phyloP scores from a whole-genome alignment of 1,139 yeast genomes.

The Debaryomyces subglobosus region DNA sequence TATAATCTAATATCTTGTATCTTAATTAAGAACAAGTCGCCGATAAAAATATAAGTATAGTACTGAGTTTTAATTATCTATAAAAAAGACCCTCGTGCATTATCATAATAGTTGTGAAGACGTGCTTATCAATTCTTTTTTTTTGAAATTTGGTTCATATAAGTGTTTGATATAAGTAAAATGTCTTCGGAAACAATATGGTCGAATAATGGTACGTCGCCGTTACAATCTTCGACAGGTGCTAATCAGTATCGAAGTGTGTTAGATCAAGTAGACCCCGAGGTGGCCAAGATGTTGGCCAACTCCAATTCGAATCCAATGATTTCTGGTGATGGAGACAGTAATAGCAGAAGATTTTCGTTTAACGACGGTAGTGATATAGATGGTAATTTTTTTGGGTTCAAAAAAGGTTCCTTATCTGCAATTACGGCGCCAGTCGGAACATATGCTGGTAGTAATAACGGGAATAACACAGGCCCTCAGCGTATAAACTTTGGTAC shows the following conservation, averaged over 20 bases:
- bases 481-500: conserved; percentile 51
- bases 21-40: background rate
- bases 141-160: background rate
- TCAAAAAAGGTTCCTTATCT: conserved; percentile 51
- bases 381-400: conserved; percentile 45
- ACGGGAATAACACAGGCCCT: conserved; percentile 10
- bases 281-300: conserved; percentile 46
- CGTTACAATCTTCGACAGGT: conserved; percentile 27
- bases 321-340: background rate
- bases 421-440: conserved; percentile 49
- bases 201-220: conserved; percentile 34
- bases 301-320: conserved; percentile 7
- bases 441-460: conserved; percentile 14
- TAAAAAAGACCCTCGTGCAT: conserved; percentile 6
- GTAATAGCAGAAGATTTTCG: conserved; percentile 32
- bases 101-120: conserved; percentile 3
- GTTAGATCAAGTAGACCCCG: conserved; percentile 47
- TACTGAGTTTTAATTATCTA: background rate
- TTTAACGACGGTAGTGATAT: conserved; percentile 51
- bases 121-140: conserved; percentile 1
- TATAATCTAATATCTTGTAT: background rate
- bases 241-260: conserved; percentile 34
- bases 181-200: conserved; percentile 43
- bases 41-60: background rate
- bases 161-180: conserved; percentile 1